These are phyloP conservation scores for Pisolithus orientalis DNA, from an alignment of 768 basidiomycete species.

Conservation along the genomic window DNA sequence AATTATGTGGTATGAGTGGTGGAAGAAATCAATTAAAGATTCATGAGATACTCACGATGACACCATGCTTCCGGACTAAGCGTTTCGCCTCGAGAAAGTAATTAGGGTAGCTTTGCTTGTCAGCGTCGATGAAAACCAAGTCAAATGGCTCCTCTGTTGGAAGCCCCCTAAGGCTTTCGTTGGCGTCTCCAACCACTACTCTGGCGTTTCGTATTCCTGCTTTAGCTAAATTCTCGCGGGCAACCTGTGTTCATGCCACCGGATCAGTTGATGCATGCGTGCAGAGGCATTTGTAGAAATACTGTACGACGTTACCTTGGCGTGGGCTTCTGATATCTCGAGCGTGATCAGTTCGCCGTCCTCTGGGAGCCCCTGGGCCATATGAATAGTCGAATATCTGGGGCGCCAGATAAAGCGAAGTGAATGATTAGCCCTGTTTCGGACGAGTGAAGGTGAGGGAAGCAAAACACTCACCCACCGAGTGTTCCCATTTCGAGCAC, in stretches of 20 bases:
- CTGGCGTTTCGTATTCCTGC: constrained; percentile 49
- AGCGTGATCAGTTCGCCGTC: constrained; percentile 45
- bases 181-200: constrained; percentile 47
- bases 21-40: neutral
- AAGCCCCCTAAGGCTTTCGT: constrained; percentile 43
- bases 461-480: neutral
- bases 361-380: constrained; percentile 36
- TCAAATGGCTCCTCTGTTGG: constrained; percentile 50
- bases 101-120: constrained; percentile 48
- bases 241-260: constrained; percentile 35
- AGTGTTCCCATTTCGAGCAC: constrained; percentile 38
- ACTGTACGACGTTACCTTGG: constrained; percentile 28
- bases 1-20: neutral
- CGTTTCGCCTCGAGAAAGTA: constrained; percentile 61
- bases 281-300: neutral
- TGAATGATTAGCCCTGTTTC: too few species aligned
- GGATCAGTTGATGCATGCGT: neutral
- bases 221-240: constrained; percentile 47
- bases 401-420: neutral
- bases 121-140: constrained; percentile 67
- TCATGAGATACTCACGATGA: constrained; percentile 41
- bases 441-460: neutral
- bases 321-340: constrained; percentile 42
- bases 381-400: constrained; percentile 32
- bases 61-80: constrained; percentile 50